Base-by-base conservation (phyloP, 1,284 basidiomycete species). In the Ganoderma meredithae region DNA sequence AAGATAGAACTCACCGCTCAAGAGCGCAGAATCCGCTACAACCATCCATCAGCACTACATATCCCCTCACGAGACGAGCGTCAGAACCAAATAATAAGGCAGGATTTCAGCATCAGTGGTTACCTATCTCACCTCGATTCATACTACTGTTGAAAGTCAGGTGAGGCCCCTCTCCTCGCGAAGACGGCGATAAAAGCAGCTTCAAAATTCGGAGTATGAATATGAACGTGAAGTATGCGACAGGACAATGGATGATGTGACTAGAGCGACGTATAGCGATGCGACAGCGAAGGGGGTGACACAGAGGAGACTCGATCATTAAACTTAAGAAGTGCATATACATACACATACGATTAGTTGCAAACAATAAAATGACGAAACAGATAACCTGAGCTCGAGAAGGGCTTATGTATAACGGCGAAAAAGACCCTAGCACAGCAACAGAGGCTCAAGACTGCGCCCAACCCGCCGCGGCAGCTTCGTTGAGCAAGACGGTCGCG, bases 381-480 rank as follows among this genome's bases (percentile, higher is more conserved):
- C 31, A 55, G 47, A 49, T 49, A 25, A 25, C 27, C 52, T 33
- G 52, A 55, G 52, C 33, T 55, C 52, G 33, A 47, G n/a, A 62
- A 12, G 43, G 12, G 7, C 3, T 27, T 8, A n/a, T 19, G 25
- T 22, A n/a, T 47, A 31, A 27, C 19, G 15, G 19, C 36, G 25
- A 49, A 33, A 27, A 47, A 13, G 9, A 6, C 27, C 27, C 27
- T 31, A 31, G 22, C 3, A 10, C 36, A 17, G 12, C 9, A 22
- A 4, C 8, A 8, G 1, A 25, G 31, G 10, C 6, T 36, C 3
- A 40, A 25, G 27, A 4, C 41, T 19, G 25, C 2, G 41, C 52
- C 69, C 71, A 72, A 6, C 71, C 71, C 0, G 58, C 69, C 17
- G 69, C 71, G 31, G 63, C 56, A 22, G 66, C 71, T 40, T 72